Evolutionary conservation across 345 rosid genomes (phyloP).

Genomic region (Salix caprea): DNA sequence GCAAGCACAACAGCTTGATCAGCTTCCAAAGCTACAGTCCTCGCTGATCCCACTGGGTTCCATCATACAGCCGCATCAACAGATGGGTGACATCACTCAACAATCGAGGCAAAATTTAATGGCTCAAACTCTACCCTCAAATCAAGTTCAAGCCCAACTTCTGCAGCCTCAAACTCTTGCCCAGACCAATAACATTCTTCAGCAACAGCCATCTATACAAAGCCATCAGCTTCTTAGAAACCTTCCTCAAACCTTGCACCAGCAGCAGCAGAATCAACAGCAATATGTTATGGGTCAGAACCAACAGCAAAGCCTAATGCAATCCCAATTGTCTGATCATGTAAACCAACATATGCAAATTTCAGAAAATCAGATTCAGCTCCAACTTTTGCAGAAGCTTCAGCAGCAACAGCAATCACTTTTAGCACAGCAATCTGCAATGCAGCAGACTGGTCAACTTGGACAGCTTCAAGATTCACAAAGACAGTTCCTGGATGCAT

Average conservation of each 20-base stretch:
- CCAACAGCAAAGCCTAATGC: constrained; percentile 40
- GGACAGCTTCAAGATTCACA: constrained; percentile 49
- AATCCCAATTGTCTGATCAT: constrained; percentile 43
- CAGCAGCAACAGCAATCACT: constrained; percentile 59
- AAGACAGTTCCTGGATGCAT: constrained; percentile 45
- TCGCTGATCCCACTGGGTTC: constrained; percentile 29
- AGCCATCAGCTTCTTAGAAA: constrained; percentile 40
- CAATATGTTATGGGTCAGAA: constrained; percentile 37
- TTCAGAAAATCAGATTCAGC: constrained; percentile 51
- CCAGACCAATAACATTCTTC: constrained; percentile 37
- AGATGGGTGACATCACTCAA: constrained; percentile 38
- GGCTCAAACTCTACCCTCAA: constrained; percentile 33
- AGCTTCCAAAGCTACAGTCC: constrained; percentile 41
- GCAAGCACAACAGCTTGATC: constrained; percentile 49
- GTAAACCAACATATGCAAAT: constrained; percentile 40
- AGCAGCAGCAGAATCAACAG: constrained; percentile 42
- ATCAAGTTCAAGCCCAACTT: constrained; percentile 46
- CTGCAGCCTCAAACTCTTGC: constrained; percentile 44
- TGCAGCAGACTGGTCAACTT: constrained; percentile 44
- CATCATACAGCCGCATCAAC: constrained; percentile 36
- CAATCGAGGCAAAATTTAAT: constrained; percentile 48
- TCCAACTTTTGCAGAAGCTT: constrained; percentile 73
- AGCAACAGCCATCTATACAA: constrained; percentile 43
- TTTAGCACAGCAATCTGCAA: constrained; percentile 40
- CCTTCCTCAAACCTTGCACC: constrained; percentile 53